Evolutionary conservation across 208 protist species (phyloP).

Genomic region (Plasmodiophora brassicae): DNA sequence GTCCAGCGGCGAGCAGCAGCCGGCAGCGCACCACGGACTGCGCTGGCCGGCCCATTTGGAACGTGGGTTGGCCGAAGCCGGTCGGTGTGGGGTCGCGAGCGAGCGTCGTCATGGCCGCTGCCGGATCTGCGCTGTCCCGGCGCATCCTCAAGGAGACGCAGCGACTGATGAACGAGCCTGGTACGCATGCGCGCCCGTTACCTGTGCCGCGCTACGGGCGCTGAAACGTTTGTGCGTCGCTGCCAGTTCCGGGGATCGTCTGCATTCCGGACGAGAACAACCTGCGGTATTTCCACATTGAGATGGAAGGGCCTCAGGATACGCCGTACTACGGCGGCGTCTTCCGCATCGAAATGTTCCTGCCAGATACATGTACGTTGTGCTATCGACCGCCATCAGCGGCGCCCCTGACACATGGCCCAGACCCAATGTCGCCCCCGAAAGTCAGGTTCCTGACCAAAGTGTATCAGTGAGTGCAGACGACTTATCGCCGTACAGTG

Average conservation of each 20-base stretch:
- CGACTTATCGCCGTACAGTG: no score
- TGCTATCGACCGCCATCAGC: background rate
- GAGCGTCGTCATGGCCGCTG: background rate
- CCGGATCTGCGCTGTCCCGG: constrained; percentile 29
- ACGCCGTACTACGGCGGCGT: constrained; percentile 61
- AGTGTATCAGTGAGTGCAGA: constrained; percentile 72
- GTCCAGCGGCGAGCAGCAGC: no score
- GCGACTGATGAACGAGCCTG: constrained; percentile 37
- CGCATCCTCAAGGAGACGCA: constrained; percentile 41
- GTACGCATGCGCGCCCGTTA: background rate
- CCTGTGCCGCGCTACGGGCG: background rate
- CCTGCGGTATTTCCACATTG: constrained; percentile 36
- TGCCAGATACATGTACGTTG: constrained; percentile 58
- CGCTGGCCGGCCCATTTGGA: no score
- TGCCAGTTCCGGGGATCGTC: constrained; percentile 36
- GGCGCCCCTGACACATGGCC: background rate
- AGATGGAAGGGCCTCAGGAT: constrained; percentile 40
- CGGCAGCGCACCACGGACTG: no score
- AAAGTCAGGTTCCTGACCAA: constrained; percentile 81
- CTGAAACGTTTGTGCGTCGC: background rate
- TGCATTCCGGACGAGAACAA: constrained; percentile 31
- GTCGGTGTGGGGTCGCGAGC: background rate
- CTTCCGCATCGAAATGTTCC: constrained; percentile 81
- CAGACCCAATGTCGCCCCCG: constrained; percentile 46
- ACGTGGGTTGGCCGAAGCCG: no score